A percentile compares a stretch with the other conserved stretches of the same genome.
Conservation (phyloP, 176 grass and related monocot species). For the Urochloa ruziziensis region DNA sequence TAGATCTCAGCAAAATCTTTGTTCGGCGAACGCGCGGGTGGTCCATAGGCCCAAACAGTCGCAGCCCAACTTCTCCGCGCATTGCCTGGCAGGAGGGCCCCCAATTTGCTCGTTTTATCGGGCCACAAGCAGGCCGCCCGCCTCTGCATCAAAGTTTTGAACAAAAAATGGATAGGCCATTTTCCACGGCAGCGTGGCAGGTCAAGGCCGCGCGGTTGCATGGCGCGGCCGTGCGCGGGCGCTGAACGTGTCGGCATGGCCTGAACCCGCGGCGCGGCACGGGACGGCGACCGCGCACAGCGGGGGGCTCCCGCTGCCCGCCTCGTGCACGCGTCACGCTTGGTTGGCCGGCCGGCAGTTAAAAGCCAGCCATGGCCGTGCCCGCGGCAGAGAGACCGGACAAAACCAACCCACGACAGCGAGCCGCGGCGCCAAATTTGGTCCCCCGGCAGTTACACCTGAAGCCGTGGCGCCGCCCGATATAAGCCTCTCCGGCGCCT, state of each 20-base stretch:
- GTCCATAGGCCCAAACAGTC: no score
- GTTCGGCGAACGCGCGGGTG: no score
- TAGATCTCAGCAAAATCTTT: no score
- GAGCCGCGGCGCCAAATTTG: not conserved
- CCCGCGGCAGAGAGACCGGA: not conserved
- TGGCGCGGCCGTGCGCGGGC: not conserved
- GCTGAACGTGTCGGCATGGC: not conserved
- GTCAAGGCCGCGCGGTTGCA: not conserved
- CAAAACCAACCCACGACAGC: not conserved
- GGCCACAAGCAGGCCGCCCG: no score
- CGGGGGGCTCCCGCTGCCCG: not conserved
- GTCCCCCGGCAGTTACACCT: not conserved
- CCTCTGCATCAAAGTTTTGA: no score
- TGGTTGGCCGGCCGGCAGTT: not conserved
- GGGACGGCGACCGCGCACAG: not conserved
- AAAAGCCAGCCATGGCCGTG: not conserved
- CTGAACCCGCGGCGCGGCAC: not conserved
- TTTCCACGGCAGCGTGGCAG: not conserved
- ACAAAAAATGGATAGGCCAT: no score
- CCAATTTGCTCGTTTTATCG: no score
- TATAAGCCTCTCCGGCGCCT: not conserved
- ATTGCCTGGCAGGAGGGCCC: no score
- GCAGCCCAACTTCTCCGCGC: no score
- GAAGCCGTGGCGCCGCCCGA: not conserved
- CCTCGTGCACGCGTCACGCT: no score